Evolutionary conservation across 2,329 filamentous ascomycete genomes (phyloP), one percentile per base, ranked within the genome.

Genomic region (Fusarium brachygibbosum): DNA sequence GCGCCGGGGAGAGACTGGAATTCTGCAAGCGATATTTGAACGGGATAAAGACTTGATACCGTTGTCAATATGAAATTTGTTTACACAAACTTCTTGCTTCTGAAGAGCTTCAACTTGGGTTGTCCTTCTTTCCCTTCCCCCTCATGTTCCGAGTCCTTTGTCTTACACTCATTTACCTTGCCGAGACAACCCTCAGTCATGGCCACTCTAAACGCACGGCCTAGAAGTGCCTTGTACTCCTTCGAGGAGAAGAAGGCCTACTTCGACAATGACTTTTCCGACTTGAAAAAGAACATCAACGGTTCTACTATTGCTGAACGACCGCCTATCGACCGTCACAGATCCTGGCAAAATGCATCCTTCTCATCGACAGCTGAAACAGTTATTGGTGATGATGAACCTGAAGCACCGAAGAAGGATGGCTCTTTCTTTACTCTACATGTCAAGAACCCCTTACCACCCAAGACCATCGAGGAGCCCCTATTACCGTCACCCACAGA

Each of bases 331-430:
- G 16, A 41, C 4, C 42, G 32, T 9, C 23, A n/a, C 13, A 64
- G 29, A 12, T 11, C 29, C 11, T 63, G 59, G 61, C 34, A 58
- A 3, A 64, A 42, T 23, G 16, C 45, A 14, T 64, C 59, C 1
- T 58, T 64, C 52, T 64, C 61, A 19, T 64, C 61, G 2, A 64
- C 59, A 9, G 40, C 61, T n/a, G 61, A 64, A 1, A 64, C 59
- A 42, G 17, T 64, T 2, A 34, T 64, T 21, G 59, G 52, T 2
- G 38, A 63, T 13, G 37, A 63, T 6, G 58, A 57, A 7, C 7
- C 17, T 6, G 21, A 44, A 1, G 29, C n/a, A 8, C 37, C 23
- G 6, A 57, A 44, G 48, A 64, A 58, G 11, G 40, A 41, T 2
- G 7, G 21, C 11, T 17, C 44, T 32, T 45, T 48, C 11, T 64